These are phyloP conservation scores for Prototheca wickerhamii DNA, from an alignment of 163 green algal genomes.

Conservation along the genomic window DNA sequence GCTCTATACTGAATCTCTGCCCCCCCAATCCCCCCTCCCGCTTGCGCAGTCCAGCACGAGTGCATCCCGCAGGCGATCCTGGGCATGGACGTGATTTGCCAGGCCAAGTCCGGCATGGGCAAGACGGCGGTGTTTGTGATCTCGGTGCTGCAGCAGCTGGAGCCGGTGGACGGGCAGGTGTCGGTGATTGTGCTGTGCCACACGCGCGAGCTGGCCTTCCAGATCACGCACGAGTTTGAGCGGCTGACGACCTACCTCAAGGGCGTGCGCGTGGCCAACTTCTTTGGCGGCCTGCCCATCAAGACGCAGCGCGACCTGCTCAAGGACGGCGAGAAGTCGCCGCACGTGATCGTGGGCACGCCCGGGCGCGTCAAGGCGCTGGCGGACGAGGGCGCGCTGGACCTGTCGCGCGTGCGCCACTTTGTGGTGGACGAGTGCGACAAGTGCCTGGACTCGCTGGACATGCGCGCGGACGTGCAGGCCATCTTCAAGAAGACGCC, in stretches of 20 bases:
- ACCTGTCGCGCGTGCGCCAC: conserved; percentile 77
- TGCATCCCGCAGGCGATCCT: conserved; percentile 98
- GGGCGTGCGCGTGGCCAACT: conserved; percentile 81
- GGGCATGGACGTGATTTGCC: conserved; percentile 96
- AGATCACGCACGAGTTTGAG: conserved; percentile 98
- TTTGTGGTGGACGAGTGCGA: conserved; percentile 99
- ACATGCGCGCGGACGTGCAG: conserved; percentile 96
- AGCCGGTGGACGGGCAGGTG: conserved; percentile 68
- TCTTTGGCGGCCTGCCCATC: conserved; percentile 90
- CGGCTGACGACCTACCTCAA: conserved; percentile 85
- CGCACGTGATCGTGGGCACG: conserved; percentile 92
- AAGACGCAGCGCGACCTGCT: conserved; percentile 82
- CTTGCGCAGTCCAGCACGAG: conserved; percentile 92
- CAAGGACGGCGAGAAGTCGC: conserved; percentile 65
- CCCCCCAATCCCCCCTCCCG: not conserved
- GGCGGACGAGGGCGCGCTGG: conserved; percentile 66
- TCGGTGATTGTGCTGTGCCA: conserved; percentile 89
- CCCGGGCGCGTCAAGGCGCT: conserved; percentile 92
- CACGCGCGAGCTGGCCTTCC: conserved; percentile 96
- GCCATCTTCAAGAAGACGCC: conserved; percentile 98
- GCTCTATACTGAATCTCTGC: not conserved
- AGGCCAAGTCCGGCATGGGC: conserved; percentile 99
- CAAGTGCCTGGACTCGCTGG: conserved; percentile 96
- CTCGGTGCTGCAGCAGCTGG: conserved; percentile 94
- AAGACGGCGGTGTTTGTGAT: conserved; percentile 99